Evolutionary conservation across 2,329 filamentous ascomycete genomes (phyloP).

Genomic region (Exophiala mesophila): DNA sequence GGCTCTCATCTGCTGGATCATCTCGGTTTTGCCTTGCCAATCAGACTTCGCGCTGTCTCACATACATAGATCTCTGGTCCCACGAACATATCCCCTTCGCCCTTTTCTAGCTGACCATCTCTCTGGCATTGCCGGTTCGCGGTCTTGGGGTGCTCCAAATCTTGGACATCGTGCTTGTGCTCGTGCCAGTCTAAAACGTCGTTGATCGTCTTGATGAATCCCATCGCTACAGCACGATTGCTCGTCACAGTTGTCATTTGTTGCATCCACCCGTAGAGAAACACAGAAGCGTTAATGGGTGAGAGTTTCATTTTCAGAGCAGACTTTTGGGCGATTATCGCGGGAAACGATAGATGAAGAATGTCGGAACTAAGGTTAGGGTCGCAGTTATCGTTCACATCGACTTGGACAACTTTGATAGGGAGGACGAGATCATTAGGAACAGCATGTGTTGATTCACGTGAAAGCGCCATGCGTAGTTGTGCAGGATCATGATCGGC

Average conservation of each 20-base stretch:
- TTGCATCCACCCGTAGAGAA: constrained; percentile 65
- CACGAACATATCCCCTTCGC: constrained; percentile 42
- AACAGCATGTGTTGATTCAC: constrained; percentile 38
- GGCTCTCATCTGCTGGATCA: too few species aligned
- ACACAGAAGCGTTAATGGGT: constrained; percentile 63
- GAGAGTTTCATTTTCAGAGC: constrained; percentile 42
- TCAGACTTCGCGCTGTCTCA: constrained; percentile 59
- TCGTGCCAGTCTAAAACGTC: constrained; percentile 19
- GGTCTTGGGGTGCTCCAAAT: too few species aligned
- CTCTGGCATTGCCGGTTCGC: too few species aligned
- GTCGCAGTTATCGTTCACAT: constrained; percentile 29
- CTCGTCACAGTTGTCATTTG: constrained; percentile 64
- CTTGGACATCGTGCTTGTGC: constrained; percentile 28
- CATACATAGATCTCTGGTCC: constrained; percentile 63
- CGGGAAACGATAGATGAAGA: constrained; percentile 4
- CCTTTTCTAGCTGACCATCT: constrained; percentile 44
- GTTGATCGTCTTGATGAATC: constrained; percentile 48
- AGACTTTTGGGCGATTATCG: constrained; percentile 3
- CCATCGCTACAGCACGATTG: constrained; percentile 62
- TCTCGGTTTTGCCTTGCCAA: constrained; percentile 65
- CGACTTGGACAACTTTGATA: constrained; percentile 51
- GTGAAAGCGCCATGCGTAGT: constrained; percentile 41
- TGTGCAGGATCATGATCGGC: constrained; percentile 37
- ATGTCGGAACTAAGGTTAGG: neutral
- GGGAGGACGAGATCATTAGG: constrained; percentile 57